Conservation (phyloP, 2,329 filamentous ascomycete species). For the Aureobasidium mangrovei region DNA sequence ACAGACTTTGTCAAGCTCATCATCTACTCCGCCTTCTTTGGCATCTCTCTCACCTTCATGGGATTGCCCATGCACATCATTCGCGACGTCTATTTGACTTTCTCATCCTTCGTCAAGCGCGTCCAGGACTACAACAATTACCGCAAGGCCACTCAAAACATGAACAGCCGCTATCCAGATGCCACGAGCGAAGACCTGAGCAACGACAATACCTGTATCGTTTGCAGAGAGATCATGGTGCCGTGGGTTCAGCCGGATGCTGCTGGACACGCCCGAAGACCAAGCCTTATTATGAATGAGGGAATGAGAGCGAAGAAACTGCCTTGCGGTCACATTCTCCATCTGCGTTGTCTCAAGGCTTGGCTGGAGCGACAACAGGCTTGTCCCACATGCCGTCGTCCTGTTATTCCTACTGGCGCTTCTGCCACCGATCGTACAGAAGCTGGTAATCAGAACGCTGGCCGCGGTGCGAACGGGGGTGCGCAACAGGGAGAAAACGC, state of each 20-base stretch:
- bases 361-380: constrained; percentile 97
- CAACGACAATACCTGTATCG: constrained; percentile 90
- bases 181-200: constrained; percentile 78
- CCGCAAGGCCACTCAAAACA: constrained; percentile 82
- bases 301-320: constrained; percentile 87
- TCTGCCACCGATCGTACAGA: neutral
- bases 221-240: constrained; percentile 92
- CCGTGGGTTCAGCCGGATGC: constrained; percentile 55
- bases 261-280: constrained; percentile 21
- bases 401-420: constrained; percentile 44
- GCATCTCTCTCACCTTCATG: constrained; percentile 86
- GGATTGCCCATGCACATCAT: constrained; percentile 95
- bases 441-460: constrained; percentile 3
- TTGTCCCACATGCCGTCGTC: constrained; percentile 84
- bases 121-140: constrained; percentile 85
- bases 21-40: constrained; percentile 87
- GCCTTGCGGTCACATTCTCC: constrained; percentile 89
- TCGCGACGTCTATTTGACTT: constrained; percentile 87
- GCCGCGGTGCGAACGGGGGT: neutral
- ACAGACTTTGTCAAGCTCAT: constrained; percentile 82
- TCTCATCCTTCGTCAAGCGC: constrained; percentile 81
- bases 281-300: constrained; percentile 50
- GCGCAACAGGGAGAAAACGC: neutral
- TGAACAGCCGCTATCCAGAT: constrained; percentile 85
- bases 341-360: constrained; percentile 88